Conservation (phyloP, 257 asterid genomes). For the Solanum pinnatisectum region DNA sequence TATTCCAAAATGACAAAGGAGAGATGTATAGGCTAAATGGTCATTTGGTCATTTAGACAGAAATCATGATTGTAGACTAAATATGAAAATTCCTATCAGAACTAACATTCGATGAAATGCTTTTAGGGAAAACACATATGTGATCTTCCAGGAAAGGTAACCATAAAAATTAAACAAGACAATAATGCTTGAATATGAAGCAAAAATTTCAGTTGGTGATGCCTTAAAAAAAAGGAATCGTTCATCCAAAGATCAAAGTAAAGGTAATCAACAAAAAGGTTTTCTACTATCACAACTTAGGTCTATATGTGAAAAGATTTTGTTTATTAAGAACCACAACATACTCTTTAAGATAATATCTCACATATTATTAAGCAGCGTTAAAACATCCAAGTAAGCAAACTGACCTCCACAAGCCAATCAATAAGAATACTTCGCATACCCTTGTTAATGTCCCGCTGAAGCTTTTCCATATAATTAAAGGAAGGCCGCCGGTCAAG, state of each 20-base stretch:
- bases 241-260: not conserved
- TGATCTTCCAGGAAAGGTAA: not conserved
- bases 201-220: not conserved
- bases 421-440: conserved; percentile 89
- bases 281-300: not conserved
- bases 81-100: not conserved
- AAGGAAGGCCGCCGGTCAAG: conserved; percentile 56
- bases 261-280: not conserved
- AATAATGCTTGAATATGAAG: not conserved
- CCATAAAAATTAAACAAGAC: not conserved
- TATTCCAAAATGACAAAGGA: not conserved
- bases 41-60: not conserved
- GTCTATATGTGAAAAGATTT: not conserved
- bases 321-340: not conserved
- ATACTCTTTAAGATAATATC: not conserved
- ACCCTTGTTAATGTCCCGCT: conserved; percentile 59
- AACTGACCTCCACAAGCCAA: conserved; percentile 98
- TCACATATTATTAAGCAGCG: not conserved
- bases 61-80: not conserved
- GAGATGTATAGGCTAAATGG: not conserved
- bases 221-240: not conserved
- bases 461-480: conserved; percentile 80
- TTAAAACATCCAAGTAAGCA: not conserved
- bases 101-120: not conserved
- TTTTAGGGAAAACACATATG: not conserved